Evolutionary conservation across 768 basidiomycete genomes (phyloP), one percentile per base, ranked within the genome.

Genomic region (Suillus subluteus): DNA sequence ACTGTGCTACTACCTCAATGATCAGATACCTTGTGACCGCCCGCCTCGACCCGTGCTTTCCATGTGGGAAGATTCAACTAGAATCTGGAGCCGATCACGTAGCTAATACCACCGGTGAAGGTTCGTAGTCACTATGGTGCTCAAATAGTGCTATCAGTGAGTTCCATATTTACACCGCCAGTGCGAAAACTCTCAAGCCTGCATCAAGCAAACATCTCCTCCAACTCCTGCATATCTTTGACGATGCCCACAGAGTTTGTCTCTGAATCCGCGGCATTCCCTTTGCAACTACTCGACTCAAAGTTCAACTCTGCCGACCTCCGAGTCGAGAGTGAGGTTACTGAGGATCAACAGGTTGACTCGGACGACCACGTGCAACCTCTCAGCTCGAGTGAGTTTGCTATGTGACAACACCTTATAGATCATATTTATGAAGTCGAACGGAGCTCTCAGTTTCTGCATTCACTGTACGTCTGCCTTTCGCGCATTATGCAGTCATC

Each of bases 341-440:
- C 64, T 41, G 72, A 70, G 62, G 74, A 72, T 50, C 76, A 78
- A 30, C 77, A 75, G 5, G 58, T 69, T 16, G 71, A 32, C 32
- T 32, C 32, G 32, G 32, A 70, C 41, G 52, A 58, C 43, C 64
- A 62, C 35, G 58, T 73, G 26, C 72, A 40, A 40, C 40, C 69
- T 0, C 46, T 76, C 18, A 67, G 35, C 32, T 68, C 64, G 67
- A 72, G 77, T 76, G 30, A 0, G 74, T 69, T 50, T 3, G 18
- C 37, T 55, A 30, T 66, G 62, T 65, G 62, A 65, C 37, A 62
- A 12, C n/a, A 18, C 58, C 40, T 59, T 32, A 15, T 43, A 48
- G 23, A 30, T 44, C 43, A 23, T 30, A n/a, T 41, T 59, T 41
- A 41, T 37, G 11, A 7, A 4, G n/a, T 58, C 6, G 23, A 21